Conservation (phyloP, 352 stramenopile genomes). For the Globisporangium ultimum region DNA sequence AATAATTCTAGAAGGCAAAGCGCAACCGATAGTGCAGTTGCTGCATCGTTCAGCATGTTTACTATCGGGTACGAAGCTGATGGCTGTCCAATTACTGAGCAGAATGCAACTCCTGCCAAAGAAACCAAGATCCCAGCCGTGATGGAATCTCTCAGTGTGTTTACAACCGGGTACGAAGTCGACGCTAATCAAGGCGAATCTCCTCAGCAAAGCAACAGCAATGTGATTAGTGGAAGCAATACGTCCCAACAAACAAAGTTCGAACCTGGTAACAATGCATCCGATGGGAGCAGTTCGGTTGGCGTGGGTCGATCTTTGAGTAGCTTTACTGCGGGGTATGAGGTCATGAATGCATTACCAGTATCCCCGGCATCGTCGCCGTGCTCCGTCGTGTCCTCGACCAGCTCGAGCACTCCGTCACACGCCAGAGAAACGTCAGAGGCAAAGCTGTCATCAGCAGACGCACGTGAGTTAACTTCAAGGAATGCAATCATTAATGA, state of each 20-base stretch:
- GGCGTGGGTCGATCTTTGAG: constrained; percentile 8
- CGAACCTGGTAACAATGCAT: too few species aligned
- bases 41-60: constrained; percentile 26
- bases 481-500: not conserved
- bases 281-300: not conserved
- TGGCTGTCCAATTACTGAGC: not conserved
- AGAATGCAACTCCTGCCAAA: constrained; percentile 1
- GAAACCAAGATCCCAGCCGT: not conserved
- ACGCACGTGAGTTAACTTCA: not conserved
- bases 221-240: not conserved
- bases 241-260: not conserved
- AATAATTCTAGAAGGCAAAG: not conserved
- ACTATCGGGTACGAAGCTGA: constrained; percentile 15
- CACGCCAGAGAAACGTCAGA: not conserved
- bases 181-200: not conserved
- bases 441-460: not conserved
- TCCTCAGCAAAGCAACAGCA: not conserved
- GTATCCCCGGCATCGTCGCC: not conserved
- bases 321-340: constrained; percentile 16
- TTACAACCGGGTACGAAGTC: constrained; percentile 20
- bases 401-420: not conserved
- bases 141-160: constrained; percentile 15
- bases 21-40: not conserved
- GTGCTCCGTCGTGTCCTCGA: not conserved
- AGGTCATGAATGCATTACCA: not conserved